phyloP scores from a whole-genome alignment of 345 rosid genomes.

The Lumnitzera racemosa region DNA sequence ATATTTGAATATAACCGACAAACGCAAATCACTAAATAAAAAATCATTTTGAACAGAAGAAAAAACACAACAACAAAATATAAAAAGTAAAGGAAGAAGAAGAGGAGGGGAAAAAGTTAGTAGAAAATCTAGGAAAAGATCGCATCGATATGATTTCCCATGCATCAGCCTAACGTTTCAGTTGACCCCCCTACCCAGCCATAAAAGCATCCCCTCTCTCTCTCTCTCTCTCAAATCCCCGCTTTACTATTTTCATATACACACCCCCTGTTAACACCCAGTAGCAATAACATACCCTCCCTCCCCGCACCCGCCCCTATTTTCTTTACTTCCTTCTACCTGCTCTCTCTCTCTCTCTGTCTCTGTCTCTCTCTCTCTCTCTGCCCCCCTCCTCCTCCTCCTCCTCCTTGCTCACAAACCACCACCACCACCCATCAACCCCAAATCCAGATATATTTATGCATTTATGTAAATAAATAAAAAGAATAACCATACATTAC shows the following conservation, averaged over 20 bases:
- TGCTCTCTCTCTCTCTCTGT: neutral
- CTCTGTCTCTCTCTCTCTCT: neutral
- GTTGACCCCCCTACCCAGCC: neutral
- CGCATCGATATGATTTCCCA: neutral
- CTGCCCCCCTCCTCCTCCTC: neutral
- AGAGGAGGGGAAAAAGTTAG: neutral
- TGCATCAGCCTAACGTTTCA: neutral
- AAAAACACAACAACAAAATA: neutral
- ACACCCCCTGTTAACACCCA: no score
- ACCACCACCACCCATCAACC: no score
- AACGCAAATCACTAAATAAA: no score
- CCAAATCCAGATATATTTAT: no score
- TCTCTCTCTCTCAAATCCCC: neutral
- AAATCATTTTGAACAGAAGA: no score
- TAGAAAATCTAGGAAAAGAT: neutral
- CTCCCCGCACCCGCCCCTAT: neutral
- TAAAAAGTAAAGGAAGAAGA: neutral
- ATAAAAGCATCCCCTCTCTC: neutral
- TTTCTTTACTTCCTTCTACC: neutral
- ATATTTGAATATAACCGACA: no score
- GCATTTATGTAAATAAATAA: no score
- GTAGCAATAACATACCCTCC: neutral
- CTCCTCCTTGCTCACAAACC: no score
- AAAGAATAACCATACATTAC: no score
- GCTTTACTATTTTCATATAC: neutral